Evolutionary conservation across 2,329 filamentous ascomycete species (phyloP), one percentile per base, ranked within the genome.

Genomic region (Cordyceps sp.): DNA sequence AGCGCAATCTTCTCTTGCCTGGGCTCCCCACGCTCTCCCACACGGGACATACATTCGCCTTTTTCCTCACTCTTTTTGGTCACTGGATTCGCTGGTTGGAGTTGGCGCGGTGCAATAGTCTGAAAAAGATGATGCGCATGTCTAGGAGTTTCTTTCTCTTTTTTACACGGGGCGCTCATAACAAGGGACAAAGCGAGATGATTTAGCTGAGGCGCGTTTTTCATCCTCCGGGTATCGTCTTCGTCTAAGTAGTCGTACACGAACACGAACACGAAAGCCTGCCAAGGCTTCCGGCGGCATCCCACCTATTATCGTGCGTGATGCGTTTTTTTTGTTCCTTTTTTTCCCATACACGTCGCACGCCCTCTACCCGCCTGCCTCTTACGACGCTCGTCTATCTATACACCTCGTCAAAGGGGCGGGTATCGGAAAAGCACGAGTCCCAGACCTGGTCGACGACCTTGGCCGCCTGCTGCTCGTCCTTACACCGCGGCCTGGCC

Each of bases 391-490:
- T 16, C 24, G 24, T 29, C 60, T 53, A 88, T 53, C 83, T 76
- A 54, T 93, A 98, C 33, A 98, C 85, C 53, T 96, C 88, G 53
- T 96, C 85, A 56, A 98, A 98, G 3, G 90, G 90, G 47, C 90
- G 66, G 4, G 88, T 96, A 56, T 98, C 90, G 32, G 72, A 63
- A 53, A 93, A 98, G 55, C 90, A 98, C 45, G 85, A 94, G 43
- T 93, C 86, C 84, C 88, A 98, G n/a, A 98, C 90, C 55, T 93
- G 78, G 55, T 96, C 90, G 36, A 98, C 84, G 18, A 92, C 76
- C 58, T 80, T 83, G 32, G 73, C 70, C 4, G 90, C 90, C 43
- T 96, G 82, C 12, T 76, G 74, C 45, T 93, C 77, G 54, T 93
- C 81, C 53, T 81, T 82, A 50, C 86, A 90, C 29, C 68, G 66